Percentiles rank a stretch among this genome's conserved stretches.
Evolutionary conservation across 495 filamentous ascomycete species (phyloP).

Genomic region (Patellaria atrata): DNA sequence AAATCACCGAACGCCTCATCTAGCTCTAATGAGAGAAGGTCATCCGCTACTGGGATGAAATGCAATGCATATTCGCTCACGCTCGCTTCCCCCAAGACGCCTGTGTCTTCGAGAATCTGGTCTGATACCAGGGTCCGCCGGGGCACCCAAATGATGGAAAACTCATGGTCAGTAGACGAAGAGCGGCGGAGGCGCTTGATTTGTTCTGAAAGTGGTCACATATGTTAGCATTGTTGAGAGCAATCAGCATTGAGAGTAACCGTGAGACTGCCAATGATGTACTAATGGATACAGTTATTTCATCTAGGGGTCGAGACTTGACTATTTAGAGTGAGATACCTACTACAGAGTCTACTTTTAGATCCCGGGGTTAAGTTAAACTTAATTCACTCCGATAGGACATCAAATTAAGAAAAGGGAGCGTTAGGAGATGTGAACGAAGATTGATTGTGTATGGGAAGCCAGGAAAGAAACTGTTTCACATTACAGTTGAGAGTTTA

Average conservation of each 20-base stretch:
- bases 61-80: constrained; percentile 73
- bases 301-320: constrained; percentile 55
- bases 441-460: too few relatives aligned
- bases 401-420: too few relatives aligned
- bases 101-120: constrained; percentile 81
- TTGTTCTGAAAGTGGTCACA: constrained; percentile 48
- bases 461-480: too few relatives aligned
- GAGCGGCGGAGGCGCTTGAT: constrained; percentile 77
- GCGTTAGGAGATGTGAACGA: too few relatives aligned
- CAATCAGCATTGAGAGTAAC: constrained; percentile 41
- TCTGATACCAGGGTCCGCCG: constrained; percentile 84
- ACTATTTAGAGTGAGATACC: constrained; percentile 43
- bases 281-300: constrained; percentile 17
- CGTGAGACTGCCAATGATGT: constrained; percentile 32
- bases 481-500: too few relatives aligned
- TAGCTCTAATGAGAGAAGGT: constrained; percentile 81
- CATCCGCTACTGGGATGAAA: constrained; percentile 82
- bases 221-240: constrained; percentile 32
- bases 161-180: constrained; percentile 79
- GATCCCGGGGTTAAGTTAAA: constrained; percentile 28
- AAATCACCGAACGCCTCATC: constrained; percentile 76
- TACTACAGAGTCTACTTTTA: constrained; percentile 50
- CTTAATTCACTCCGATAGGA: constrained; percentile 1
- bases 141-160: constrained; percentile 86
- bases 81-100: constrained; percentile 83